These are phyloP conservation scores for Chlorencoelia australis DNA, from an alignment of 2,329 filamentous ascomycete genomes.

Conservation along the genomic window DNA sequence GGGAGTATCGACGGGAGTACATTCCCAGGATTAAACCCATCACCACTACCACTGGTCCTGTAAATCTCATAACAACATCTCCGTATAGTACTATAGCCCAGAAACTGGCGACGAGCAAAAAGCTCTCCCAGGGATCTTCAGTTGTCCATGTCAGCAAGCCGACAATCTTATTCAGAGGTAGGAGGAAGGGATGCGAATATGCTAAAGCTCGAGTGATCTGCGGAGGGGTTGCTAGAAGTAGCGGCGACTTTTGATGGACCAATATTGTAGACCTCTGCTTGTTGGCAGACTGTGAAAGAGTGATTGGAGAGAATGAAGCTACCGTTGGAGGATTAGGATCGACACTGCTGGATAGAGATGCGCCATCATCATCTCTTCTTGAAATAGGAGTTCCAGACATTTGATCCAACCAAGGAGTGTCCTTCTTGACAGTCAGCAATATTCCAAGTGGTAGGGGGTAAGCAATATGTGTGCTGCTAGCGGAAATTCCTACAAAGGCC, in stretches of 20 bases:
- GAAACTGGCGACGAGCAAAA: conserved; percentile 73
- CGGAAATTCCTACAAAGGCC: conserved; percentile 27
- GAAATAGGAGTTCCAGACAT: conserved; percentile 26
- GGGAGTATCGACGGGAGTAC: conserved; percentile 85
- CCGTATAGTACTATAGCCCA: conserved; percentile 85
- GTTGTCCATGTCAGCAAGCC: conserved; percentile 91
- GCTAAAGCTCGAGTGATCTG: conserved; percentile 89
- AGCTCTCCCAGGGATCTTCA: conserved; percentile 93
- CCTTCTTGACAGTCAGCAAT: too few relatives aligned
- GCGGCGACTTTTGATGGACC: conserved; percentile 91
- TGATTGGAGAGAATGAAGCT: conserved; percentile 82
- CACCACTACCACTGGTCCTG: conserved; percentile 76
- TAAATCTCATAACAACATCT: conserved; percentile 68
- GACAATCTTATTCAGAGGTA: conserved; percentile 76
- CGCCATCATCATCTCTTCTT: conserved; percentile 21
- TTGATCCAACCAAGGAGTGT: conserved; percentile 27
- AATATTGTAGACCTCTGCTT: conserved; percentile 84
- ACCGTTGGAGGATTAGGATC: conserved; percentile 58
- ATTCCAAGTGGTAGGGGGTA: too few relatives aligned
- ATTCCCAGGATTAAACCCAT: conserved; percentile 75
- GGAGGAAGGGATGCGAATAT: conserved; percentile 89
- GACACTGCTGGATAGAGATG: conserved; percentile 13
- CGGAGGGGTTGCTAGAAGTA: conserved; percentile 86
- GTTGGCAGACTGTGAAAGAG: conserved; percentile 56
- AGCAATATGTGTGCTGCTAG: too few relatives aligned